These are phyloP conservation scores for Euclidium syriacum DNA, from an alignment of 345 rosid genomes.

Conservation along the genomic window DNA sequence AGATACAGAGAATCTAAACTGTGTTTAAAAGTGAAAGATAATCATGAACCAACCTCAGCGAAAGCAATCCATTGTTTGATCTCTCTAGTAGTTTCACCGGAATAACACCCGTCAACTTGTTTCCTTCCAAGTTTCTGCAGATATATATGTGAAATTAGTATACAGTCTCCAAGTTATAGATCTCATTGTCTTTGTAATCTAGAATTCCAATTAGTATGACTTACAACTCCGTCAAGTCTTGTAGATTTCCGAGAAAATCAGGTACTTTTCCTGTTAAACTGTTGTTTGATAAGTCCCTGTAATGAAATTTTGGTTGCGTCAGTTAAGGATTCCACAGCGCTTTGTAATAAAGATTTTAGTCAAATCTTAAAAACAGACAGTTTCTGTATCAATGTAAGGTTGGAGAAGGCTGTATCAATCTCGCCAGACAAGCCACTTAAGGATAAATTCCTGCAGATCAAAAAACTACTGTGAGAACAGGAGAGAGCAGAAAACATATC, in stretches of 20 bases:
- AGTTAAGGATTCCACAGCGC: neutral
- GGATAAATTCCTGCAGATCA: constrained; percentile 28
- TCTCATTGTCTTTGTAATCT: neutral
- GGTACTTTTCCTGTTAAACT: constrained; percentile 45
- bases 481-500: neutral
- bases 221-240: constrained; percentile 40
- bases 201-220: constrained; percentile 14
- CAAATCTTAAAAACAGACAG: constrained; percentile 29
- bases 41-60: constrained; percentile 28
- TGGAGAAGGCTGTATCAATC: constrained; percentile 27
- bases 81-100: constrained; percentile 37
- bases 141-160: neutral
- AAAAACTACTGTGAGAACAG: neutral
- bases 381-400: constrained; percentile 27
- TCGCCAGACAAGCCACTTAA: constrained; percentile 35
- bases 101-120: constrained; percentile 35
- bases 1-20: neutral
- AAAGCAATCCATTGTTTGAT: constrained; percentile 18
- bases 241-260: constrained; percentile 31
- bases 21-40: neutral
- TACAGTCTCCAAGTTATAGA: neutral
- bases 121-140: constrained; percentile 39
- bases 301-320: neutral
- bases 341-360: neutral
- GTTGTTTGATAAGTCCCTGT: constrained; percentile 59